phyloP scores from a whole-genome alignment of 2,329 filamentous ascomycete species.

The Aspergillus hortae region DNA sequence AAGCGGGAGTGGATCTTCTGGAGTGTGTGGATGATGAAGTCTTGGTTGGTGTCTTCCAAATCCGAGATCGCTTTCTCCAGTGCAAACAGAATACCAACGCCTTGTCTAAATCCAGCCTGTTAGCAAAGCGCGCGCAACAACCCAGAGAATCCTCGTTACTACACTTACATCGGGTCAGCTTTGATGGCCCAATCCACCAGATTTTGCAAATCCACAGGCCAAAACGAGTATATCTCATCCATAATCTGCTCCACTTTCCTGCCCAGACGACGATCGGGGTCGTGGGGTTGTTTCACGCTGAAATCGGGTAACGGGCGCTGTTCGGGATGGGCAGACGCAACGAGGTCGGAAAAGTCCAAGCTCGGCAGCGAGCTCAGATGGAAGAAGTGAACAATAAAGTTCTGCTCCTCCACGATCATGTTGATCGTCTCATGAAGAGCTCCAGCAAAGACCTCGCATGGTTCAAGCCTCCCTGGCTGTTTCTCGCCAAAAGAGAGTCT shows the following conservation, averaged over 20 bases:
- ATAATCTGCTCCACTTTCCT: conserved; percentile 79
- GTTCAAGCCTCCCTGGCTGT: conserved; percentile 63
- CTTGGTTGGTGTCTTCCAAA: conserved; percentile 86
- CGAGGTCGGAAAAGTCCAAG: conserved; percentile 77
- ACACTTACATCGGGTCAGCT: conserved; percentile 73
- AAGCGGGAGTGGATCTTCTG: conserved; percentile 76
- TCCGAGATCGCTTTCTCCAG: conserved; percentile 76
- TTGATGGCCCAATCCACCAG: conserved; percentile 80
- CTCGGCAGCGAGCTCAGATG: conserved; percentile 83
- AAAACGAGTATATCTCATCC: conserved; percentile 82
- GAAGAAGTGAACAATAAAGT: conserved; percentile 96
- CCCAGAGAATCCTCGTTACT: not conserved
- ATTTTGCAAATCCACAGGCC: conserved; percentile 71
- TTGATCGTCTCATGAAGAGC: conserved; percentile 78
- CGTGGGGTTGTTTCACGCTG: conserved; percentile 71
- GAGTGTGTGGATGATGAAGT: conserved; percentile 76
- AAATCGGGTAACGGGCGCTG: conserved; percentile 70
- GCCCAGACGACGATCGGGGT: conserved; percentile 84
- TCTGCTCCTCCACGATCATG: conserved; percentile 88
- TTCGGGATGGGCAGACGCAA: conserved; percentile 62
- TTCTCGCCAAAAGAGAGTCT: conserved; percentile 47
- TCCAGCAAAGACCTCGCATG: conserved; percentile 77
- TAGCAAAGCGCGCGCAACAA: conserved; percentile 8
- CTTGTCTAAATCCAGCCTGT: conserved; percentile 59
- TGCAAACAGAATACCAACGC: conserved; percentile 76